phyloP scores from a whole-genome alignment of 139 green algal species.

The Nannochloris sp. region DNA sequence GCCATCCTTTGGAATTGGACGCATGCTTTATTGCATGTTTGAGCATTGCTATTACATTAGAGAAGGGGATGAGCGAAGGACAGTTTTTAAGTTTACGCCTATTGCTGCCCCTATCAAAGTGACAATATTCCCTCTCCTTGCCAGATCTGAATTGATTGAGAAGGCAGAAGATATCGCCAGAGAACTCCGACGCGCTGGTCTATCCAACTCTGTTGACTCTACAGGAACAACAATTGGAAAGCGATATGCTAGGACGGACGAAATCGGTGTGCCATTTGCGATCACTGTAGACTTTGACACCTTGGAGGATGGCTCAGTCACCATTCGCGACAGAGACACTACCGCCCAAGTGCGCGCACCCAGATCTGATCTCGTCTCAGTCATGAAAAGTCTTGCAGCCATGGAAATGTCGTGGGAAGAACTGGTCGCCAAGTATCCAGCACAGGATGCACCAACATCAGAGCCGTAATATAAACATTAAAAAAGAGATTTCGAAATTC shows the following conservation, averaged over 20 bases:
- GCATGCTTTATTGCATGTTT: constrained; percentile 98
- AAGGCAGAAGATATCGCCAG: constrained; percentile 39
- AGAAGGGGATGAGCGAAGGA: constrained; percentile 50
- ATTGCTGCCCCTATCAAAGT: constrained; percentile 92
- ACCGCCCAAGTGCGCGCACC: constrained; percentile 70
- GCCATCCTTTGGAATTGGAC: constrained; percentile 96
- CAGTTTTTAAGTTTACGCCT: constrained; percentile 78
- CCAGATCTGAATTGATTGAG: constrained; percentile 53
- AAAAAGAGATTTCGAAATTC: no score
- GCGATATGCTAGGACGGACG: constrained; percentile 45
- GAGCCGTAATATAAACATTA: no score
- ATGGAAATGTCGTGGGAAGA: constrained; percentile 56
- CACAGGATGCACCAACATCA: constrained; percentile 35
- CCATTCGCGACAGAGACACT: constrained; percentile 86
- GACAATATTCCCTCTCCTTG: constrained; percentile 85
- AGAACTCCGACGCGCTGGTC: constrained; percentile 42
- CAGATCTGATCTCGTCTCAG: constrained; percentile 47
- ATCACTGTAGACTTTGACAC: constrained; percentile 88
- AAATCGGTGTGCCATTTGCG: constrained; percentile 71
- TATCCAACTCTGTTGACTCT: constrained; percentile 86
- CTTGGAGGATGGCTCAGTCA: constrained; percentile 71
- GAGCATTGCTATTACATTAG: constrained; percentile 93
- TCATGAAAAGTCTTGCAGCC: constrained; percentile 63
- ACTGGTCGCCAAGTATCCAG: constrained; percentile 69
- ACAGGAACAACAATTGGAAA: constrained; percentile 85